Conservation (phyloP, 1,139 yeast species). For the Citeromyces hawaiiensis region DNA sequence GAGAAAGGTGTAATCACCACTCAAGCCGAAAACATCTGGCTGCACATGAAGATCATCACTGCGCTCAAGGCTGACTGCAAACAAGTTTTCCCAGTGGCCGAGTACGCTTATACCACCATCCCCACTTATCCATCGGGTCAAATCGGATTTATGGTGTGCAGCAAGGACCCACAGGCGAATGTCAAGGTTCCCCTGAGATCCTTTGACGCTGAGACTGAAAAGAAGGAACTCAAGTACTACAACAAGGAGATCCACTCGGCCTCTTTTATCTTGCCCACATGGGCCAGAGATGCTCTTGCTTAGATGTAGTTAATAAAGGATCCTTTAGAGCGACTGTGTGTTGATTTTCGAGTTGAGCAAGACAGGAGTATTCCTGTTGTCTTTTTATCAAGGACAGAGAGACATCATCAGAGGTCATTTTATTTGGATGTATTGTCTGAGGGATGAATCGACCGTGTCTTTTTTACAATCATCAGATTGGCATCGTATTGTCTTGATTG, state of each 20-base stretch:
- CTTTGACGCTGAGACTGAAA: conserved; percentile 33
- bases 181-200: conserved; percentile 45
- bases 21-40: conserved; percentile 93
- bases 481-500: no score
- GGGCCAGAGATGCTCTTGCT: conserved; percentile 42
- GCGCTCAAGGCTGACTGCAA: conserved; percentile 47
- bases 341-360: no score
- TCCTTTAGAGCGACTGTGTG: background rate
- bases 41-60: conserved; percentile 56
- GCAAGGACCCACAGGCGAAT: conserved; percentile 39
- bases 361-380: no score
- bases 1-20: conserved; percentile 65
- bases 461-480: no score
- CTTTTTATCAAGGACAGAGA: no score
- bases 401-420: no score
- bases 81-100: conserved; percentile 67
- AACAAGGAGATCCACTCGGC: conserved; percentile 60
- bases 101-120: conserved; percentile 76
- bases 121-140: conserved; percentile 98
- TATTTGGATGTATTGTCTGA: no score
- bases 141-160: conserved; percentile 75
- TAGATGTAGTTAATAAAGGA: background rate
- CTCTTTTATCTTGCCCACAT: conserved; percentile 76
- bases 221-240: conserved; percentile 53
- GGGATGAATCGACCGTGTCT: no score